These are phyloP conservation scores for Blastobotrys attinorum DNA, from an alignment of 805 yeast genomes.

Conservation along the genomic window DNA sequence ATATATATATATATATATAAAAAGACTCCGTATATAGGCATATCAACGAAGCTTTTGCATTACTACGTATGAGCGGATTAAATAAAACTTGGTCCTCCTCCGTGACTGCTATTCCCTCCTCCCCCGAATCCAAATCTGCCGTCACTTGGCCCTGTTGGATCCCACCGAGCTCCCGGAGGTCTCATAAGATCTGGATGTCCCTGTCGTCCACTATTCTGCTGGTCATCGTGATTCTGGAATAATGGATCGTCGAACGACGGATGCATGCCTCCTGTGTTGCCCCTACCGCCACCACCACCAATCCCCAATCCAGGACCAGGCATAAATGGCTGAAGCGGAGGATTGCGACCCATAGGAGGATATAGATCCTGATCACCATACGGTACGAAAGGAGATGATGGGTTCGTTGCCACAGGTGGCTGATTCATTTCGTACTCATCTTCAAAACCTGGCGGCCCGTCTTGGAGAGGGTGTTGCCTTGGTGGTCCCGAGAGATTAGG, in stretches of 20 bases:
- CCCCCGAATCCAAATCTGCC: not conserved
- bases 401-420: no score
- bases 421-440: constrained; percentile 31
- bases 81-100: constrained; percentile 1
- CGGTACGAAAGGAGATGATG: constrained; percentile 19
- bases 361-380: constrained; percentile 31
- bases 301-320: constrained; percentile 11
- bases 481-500: not conserved
- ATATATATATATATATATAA: no score
- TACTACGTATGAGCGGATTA: not conserved
- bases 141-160: constrained; percentile 29
- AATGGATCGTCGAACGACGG: constrained; percentile 27
- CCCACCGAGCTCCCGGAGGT: constrained; percentile 36
- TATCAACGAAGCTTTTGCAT: no score
- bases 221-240: constrained; percentile 18
- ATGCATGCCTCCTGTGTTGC: constrained; percentile 25
- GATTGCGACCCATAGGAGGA: constrained; percentile 32
- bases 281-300: constrained; percentile 15
- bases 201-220: constrained; percentile 9
- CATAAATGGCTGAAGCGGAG: constrained; percentile 26
- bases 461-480: constrained; percentile 14
- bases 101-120: no score
- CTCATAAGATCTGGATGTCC: constrained; percentile 18
- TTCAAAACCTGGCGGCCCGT: constrained; percentile 36
- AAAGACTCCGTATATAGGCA: no score